Conservation (phyloP, 345 rosid species). For the Gossypium australe region DNA sequence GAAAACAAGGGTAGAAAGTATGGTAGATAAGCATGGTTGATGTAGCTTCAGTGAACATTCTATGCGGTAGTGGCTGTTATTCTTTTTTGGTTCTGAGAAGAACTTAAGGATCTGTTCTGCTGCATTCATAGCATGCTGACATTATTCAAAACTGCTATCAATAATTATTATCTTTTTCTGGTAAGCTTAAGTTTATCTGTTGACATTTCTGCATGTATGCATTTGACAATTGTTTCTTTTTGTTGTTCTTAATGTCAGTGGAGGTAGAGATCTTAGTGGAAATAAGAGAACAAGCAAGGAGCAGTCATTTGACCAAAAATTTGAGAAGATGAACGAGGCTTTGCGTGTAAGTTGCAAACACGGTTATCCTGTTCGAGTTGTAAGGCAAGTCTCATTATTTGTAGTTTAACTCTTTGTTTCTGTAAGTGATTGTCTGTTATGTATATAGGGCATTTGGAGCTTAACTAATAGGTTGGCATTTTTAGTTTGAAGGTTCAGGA, state of each 20-base stretch:
- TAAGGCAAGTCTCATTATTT: conserved; percentile 33
- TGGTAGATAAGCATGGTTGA: background rate
- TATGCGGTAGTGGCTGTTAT: background rate
- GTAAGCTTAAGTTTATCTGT: background rate
- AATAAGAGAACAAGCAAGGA: conserved; percentile 57
- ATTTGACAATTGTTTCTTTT: conserved; percentile 1
- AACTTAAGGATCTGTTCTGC: background rate
- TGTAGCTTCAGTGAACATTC: background rate
- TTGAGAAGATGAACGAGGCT: conserved; percentile 47
- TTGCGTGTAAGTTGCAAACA: conserved; percentile 51
- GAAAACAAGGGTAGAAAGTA: background rate
- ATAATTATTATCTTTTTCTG: background rate
- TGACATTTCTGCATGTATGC: background rate
- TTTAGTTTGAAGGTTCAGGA: background rate
- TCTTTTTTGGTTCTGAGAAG: background rate
- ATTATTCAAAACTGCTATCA: background rate
- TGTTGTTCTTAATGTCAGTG: conserved; percentile 29
- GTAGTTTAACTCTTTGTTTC: background rate
- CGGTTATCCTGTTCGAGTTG: conserved; percentile 67
- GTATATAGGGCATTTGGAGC: background rate
- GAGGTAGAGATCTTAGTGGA: conserved; percentile 65
- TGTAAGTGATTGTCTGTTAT: background rate
- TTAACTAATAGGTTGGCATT: background rate
- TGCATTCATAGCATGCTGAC: background rate
- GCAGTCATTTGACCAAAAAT: conserved; percentile 55